Evolutionary conservation across 306 rosid species (phyloP).

Genomic region (Cicer bijugum): DNA sequence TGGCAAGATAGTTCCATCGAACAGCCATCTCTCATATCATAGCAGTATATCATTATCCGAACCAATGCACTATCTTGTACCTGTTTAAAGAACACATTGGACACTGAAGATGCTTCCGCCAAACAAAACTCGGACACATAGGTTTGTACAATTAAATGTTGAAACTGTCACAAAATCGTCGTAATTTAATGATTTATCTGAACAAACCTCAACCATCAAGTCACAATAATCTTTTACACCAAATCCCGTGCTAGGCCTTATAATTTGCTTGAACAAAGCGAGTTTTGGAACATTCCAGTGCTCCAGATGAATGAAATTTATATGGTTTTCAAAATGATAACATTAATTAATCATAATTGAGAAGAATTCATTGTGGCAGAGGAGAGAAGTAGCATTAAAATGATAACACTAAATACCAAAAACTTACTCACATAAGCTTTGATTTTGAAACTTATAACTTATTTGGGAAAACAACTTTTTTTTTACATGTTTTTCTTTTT

Average conservation of each 20-base stretch:
- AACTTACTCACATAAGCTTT: neutral
- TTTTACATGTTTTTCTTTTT: too few relatives aligned
- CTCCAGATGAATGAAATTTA: constrained; percentile 70
- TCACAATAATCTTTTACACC: constrained; percentile 50
- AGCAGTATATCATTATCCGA: too few relatives aligned
- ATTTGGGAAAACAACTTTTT: too few relatives aligned
- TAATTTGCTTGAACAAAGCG: constrained; percentile 78
- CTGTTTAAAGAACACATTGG: too few relatives aligned
- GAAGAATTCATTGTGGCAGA: neutral
- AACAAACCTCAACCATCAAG: constrained; percentile 47
- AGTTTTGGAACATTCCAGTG: constrained; percentile 91
- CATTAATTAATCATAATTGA: neutral
- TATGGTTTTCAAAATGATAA: neutral
- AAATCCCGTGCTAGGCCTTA: constrained; percentile 69
- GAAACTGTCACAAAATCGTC: constrained; percentile 10
- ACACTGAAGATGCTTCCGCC: too few relatives aligned
- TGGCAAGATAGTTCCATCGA: too few relatives aligned
- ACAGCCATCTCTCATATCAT: too few relatives aligned
- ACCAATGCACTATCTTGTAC: too few relatives aligned
- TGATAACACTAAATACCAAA: neutral
- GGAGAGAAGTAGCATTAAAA: neutral
- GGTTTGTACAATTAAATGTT: neutral
- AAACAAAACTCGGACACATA: too few relatives aligned
- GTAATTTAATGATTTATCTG: constrained; percentile 36
- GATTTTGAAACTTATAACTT: neutral